Conservation (phyloP, 495 filamentous ascomycete genomes). For the Hamigera avellanea region DNA sequence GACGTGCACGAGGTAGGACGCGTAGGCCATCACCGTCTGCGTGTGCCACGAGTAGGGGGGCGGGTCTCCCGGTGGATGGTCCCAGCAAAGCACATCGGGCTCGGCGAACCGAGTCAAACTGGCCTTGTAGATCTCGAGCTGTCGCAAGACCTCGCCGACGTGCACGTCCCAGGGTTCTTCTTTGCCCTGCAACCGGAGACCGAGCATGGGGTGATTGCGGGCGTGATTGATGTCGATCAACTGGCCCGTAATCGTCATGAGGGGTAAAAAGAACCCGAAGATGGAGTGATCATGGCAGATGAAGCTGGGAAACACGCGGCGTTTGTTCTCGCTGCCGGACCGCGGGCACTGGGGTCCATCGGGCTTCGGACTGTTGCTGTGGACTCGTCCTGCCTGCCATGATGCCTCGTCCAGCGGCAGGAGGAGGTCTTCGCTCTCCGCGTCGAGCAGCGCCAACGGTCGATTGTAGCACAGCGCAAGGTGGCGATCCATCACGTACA, state of each 20-base stretch:
- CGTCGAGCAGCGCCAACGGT: constrained; percentile 68
- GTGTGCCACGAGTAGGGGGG: constrained; percentile 55
- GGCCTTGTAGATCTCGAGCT: constrained; percentile 71
- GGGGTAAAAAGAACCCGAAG: constrained; percentile 83
- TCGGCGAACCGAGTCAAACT: constrained; percentile 76
- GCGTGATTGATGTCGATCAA: constrained; percentile 86
- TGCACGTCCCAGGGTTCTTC: constrained; percentile 71
- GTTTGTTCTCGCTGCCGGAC: constrained; percentile 34
- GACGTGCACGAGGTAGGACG: constrained; percentile 78
- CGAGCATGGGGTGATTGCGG: constrained; percentile 79
- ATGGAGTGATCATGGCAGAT: constrained; percentile 82
- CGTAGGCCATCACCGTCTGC: constrained; percentile 80
- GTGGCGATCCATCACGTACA: constrained; percentile 78
- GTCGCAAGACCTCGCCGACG: constrained; percentile 62
- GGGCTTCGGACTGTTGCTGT: constrained; percentile 38
- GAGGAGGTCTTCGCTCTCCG: constrained; percentile 75
- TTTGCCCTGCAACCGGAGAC: constrained; percentile 61
- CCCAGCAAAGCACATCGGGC: constrained; percentile 12
- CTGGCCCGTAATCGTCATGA: constrained; percentile 93
- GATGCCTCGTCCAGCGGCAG: constrained; percentile 79
- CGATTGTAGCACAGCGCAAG: constrained; percentile 80
- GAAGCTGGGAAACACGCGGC: constrained; percentile 63
- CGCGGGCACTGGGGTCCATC: constrained; percentile 39
- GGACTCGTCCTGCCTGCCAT: constrained; percentile 80
- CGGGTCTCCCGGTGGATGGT: constrained; percentile 32